A percentile compares a stretch with the other conserved stretches of the same genome.
Conservation (phyloP, 768 basidiomycete genomes). For the Rhodotorula babjevae region DNA sequence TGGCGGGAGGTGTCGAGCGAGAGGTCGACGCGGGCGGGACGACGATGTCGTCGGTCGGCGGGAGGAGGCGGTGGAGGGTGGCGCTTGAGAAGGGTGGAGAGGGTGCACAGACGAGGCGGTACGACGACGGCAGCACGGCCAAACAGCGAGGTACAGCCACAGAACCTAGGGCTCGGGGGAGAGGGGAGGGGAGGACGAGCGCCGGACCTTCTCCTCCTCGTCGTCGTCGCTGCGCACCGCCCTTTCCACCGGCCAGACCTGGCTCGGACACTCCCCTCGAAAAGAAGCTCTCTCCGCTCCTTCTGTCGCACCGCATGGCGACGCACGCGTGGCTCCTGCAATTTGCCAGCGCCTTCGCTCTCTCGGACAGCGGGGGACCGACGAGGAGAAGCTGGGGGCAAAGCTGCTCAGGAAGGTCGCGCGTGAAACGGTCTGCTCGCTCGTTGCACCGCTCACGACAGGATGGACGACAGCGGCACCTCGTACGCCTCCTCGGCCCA, state of each 20-base stretch:
- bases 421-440: too few relatives aligned
- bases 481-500: conserved; percentile 62
- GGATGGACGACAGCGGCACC: conserved; percentile 12
- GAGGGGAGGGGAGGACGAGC: too few relatives aligned
- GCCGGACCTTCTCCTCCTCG: too few relatives aligned
- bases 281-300: neutral
- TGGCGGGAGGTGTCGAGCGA: neutral
- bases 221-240: too few relatives aligned
- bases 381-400: too few relatives aligned
- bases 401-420: too few relatives aligned
- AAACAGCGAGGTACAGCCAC: neutral
- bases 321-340: too few relatives aligned
- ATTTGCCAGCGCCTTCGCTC: too few relatives aligned
- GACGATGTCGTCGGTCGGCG: neutral
- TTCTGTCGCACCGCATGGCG: too few relatives aligned
- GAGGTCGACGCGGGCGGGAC: neutral
- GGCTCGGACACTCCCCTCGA: neutral
- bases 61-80: neutral
- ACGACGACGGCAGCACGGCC: neutral
- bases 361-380: too few relatives aligned
- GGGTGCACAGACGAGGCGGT: neutral
- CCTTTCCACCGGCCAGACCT: too few relatives aligned
- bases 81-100: neutral
- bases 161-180: too few relatives aligned
- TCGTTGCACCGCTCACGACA: conserved; percentile 2